phyloP scores from a whole-genome alignment of 129 eudicot species.

The Heracleum sosnowskyi region DNA sequence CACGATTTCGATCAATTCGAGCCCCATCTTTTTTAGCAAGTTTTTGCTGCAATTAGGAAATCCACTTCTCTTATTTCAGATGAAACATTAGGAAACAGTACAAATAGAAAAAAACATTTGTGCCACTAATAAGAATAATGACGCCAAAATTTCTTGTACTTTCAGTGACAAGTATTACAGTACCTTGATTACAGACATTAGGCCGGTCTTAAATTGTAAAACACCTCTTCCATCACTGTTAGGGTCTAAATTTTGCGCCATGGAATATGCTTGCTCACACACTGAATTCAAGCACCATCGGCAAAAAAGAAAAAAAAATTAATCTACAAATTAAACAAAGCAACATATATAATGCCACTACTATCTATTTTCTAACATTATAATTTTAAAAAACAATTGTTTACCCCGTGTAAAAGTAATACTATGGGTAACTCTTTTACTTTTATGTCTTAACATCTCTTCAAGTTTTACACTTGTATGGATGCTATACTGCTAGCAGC shows the following conservation, averaged over 20 bases:
- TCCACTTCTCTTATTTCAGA: not conserved
- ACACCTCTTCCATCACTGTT: slow-evolving; percentile 96
- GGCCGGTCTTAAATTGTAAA: slow-evolving; percentile 92
- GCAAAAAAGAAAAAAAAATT: slow-evolving; percentile 7
- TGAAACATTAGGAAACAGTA: not conserved
- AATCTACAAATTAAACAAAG: not conserved
- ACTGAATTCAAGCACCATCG: slow-evolving; percentile 33
- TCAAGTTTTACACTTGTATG: not conserved
- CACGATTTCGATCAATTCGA: slow-evolving; percentile 68
- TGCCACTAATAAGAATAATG: not conserved
- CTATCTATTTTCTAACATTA: not conserved
- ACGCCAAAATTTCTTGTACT: not conserved
- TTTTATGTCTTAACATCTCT: not conserved
- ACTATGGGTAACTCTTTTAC: not conserved
- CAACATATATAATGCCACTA: not conserved
- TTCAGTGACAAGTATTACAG: not conserved
- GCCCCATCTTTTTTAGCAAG: slow-evolving; percentile 81
- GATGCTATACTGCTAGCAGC: not conserved
- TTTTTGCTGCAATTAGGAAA: slow-evolving; percentile 61
- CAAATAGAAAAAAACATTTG: not conserved
- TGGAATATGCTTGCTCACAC: slow-evolving; percentile 94
- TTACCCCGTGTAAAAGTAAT: not conserved
- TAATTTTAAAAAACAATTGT: not conserved
- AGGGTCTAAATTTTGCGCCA: slow-evolving; percentile 96
- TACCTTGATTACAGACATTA: slow-evolving; percentile 96